phyloP scores from a whole-genome alignment of 1,284 basidiomycete species.

The Cutaneotrichosporon daszewskae region DNA sequence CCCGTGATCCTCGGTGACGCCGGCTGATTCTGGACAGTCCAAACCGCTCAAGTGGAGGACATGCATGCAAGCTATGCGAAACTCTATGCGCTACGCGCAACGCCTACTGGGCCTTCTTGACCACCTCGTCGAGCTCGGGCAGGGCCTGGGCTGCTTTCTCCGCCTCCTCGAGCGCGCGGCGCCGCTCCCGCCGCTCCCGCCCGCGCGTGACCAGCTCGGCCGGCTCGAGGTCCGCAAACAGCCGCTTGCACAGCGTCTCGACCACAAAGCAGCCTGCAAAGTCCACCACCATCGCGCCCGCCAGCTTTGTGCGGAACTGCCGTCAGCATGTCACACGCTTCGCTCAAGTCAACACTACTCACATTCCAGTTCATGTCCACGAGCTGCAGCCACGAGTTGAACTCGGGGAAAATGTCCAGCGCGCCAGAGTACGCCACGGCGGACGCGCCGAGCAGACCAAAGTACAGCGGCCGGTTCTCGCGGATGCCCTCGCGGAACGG shows the following conservation, averaged over 20 bases:
- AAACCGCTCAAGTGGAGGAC: too few species aligned
- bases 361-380: slow-evolving; percentile 71
- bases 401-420: slow-evolving; percentile 87
- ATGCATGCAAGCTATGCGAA: slow-evolving; percentile 4
- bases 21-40: too few species aligned
- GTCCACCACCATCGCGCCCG: slow-evolving; percentile 75
- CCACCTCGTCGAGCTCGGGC: slow-evolving; percentile 16
- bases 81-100: too few species aligned
- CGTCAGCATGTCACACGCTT: not conserved
- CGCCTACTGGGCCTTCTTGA: slow-evolving; percentile 21
- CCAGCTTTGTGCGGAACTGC: slow-evolving; percentile 75
- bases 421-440: slow-evolving; percentile 88
- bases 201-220: slow-evolving; percentile 78
- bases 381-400: slow-evolving; percentile 95
- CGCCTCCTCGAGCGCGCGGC: slow-evolving; percentile 45
- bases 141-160: slow-evolving; percentile 11
- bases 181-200: slow-evolving; percentile 60
- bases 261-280: slow-evolving; percentile 82
- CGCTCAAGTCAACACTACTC: not conserved
- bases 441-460: slow-evolving; percentile 77
- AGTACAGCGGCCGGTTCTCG: slow-evolving; percentile 86
- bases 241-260: slow-evolving; percentile 72
- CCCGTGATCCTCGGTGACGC: too few species aligned
- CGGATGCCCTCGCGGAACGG: slow-evolving; percentile 94
- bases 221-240: slow-evolving; percentile 86